Conservation (phyloP, 306 rosid genomes). For the Trifolium pratense region DNA sequence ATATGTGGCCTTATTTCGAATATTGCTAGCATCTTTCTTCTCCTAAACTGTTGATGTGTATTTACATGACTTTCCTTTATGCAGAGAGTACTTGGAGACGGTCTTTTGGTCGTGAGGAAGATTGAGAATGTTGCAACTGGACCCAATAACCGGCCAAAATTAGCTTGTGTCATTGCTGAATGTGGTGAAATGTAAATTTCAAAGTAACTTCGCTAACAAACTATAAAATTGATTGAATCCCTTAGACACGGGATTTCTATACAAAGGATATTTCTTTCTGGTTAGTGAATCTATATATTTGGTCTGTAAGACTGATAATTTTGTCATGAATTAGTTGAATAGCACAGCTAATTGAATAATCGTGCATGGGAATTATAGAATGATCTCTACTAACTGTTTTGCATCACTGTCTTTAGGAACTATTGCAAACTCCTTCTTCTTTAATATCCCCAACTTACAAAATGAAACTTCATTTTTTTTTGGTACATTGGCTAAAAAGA, state of each 20-base stretch:
- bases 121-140: slow-evolving; percentile 97
- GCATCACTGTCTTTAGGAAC: too few species aligned
- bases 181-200: slow-evolving; percentile 89
- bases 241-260: slow-evolving; percentile 27
- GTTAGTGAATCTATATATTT: slow-evolving; percentile 15
- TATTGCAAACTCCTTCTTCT: too few species aligned
- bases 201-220: slow-evolving; percentile 22
- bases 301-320: slow-evolving; percentile 2
- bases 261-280: neutral
- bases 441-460: too few species aligned
- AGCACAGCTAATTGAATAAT: slow-evolving; percentile 23
- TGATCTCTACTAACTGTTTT: neutral
- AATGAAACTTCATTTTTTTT: too few species aligned
- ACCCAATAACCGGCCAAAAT: slow-evolving; percentile 88
- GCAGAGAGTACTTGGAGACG: slow-evolving; percentile 99
- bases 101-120: slow-evolving; percentile 95
- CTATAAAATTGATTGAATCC: slow-evolving; percentile 14
- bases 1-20: slow-evolving; percentile 14
- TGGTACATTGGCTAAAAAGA: too few species aligned
- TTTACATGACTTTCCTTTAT: slow-evolving; percentile 31
- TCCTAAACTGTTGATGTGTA: neutral
- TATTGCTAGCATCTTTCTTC: slow-evolving; percentile 23
- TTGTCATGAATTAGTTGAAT: slow-evolving; percentile 10
- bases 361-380: slow-evolving; percentile 9
- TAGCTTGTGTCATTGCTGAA: slow-evolving; percentile 81